Evolutionary conservation across 768 basidiomycete species (phyloP), one percentile per base, ranked within the genome.

Genomic region (Macrolepiota dolichaula): DNA sequence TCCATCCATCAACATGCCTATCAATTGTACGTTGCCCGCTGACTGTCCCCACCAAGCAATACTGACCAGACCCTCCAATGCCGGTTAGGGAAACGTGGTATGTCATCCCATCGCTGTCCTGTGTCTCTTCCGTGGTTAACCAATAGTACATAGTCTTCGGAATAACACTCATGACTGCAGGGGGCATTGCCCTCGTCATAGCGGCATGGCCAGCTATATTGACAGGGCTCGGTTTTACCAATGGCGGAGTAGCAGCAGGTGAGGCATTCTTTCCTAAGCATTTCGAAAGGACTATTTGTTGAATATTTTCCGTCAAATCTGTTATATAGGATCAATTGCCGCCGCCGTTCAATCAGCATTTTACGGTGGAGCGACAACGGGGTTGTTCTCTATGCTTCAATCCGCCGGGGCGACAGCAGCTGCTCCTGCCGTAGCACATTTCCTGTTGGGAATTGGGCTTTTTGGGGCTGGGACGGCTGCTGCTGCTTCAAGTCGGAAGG

Each of bases 201-300:
- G 29, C 3, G 7, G 29, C 3, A 32, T 32, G 29, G 29, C 29
- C 29, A 32, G 29, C 7, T 32, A 32, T 32, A 3, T 32, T 32
- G 29, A 32, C 29, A 15, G 40, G 17, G 6, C 22, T 64, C 15
- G 65, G 65, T 11, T 64, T 66, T 44, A 59, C 63, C 19, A 35
- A 49, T 13, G 50, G 50, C 3, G 63, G 65, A 11, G 63, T 66
- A 9, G 63, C 59, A 40, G 61, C 47, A 46, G 57, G 65, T 66
- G 25, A 4, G 40, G 7, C 29, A 32, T 32, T 42, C 13, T 15
- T 42, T 42, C 40, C n/a, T 15, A 6, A 17, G 6, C 15, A 42
- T n/a, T n/a, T 19, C n/a, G n/a, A 6, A 0, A 6, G n/a, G n/a
- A 42, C n/a, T 6, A 17, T 17, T 17, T n/a, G 6, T 42, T 62